Percentiles rank a stretch among this genome's conserved stretches.
phyloP scores from a whole-genome alignment of 495 filamentous ascomycete species.

The Lophiostoma macrostomum region DNA sequence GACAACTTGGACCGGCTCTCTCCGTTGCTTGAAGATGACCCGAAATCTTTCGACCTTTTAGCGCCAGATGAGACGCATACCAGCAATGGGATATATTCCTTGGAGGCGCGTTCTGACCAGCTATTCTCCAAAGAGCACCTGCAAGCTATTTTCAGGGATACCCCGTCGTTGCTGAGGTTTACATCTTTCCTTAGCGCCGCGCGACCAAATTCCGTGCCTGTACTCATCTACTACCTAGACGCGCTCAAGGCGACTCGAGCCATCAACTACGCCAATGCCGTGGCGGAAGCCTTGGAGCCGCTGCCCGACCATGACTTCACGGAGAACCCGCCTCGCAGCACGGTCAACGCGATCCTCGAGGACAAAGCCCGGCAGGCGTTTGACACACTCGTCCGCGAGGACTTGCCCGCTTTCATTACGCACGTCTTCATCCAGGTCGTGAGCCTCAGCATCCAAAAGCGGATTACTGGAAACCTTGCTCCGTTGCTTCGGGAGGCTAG shows the following conservation, averaged over 20 bases:
- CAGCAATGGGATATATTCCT: constrained; percentile 42
- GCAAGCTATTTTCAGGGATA: constrained; percentile 57
- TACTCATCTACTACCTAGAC: constrained; percentile 64
- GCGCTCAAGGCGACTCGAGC: constrained; percentile 65
- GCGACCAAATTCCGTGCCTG: constrained; percentile 65
- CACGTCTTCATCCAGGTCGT: constrained; percentile 58
- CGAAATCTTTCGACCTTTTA: constrained; percentile 53
- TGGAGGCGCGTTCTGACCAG: constrained; percentile 60
- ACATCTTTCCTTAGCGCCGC: constrained; percentile 68
- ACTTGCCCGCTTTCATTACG: constrained; percentile 69
- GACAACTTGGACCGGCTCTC: constrained; percentile 49
- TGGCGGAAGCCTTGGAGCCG: constrained; percentile 52
- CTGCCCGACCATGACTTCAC: constrained; percentile 49
- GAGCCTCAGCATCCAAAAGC: constrained; percentile 53
- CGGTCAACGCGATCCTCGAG: constrained; percentile 54
- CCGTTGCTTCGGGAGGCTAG: constrained; percentile 55
- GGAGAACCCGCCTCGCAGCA: constrained; percentile 44
- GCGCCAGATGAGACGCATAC: constrained; percentile 39
- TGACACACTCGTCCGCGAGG: constrained; percentile 57
- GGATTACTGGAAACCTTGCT: constrained; percentile 56
- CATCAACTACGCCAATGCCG: constrained; percentile 67
- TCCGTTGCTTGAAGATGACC: constrained; percentile 52
- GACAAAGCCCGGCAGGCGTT: constrained; percentile 59
- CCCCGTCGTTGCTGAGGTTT: constrained; percentile 59
- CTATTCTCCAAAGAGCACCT: constrained; percentile 67